Conservation (phyloP, 768 basidiomycete species). For the Podaxis carcinomalis region DNA sequence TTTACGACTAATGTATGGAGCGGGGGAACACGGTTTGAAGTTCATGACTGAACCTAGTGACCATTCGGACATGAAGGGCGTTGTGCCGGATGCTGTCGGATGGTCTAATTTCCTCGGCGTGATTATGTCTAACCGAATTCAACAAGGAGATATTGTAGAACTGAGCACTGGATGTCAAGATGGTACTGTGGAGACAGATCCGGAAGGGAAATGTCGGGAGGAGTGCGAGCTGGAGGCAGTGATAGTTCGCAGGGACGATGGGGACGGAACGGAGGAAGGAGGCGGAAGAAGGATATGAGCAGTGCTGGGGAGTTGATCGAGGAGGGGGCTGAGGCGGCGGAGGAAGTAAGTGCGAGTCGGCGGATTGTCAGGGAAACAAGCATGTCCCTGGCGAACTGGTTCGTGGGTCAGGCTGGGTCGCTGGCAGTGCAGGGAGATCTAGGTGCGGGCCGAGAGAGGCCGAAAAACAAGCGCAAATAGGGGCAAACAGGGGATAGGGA, state of each 20-base stretch:
- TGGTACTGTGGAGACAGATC: no score
- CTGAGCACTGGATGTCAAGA: no score
- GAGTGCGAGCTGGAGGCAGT: background rate
- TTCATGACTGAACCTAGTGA: background rate
- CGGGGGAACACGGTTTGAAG: background rate
- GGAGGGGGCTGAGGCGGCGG: background rate
- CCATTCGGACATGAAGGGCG: background rate
- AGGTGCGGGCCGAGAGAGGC: constrained; percentile 2
- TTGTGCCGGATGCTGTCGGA: background rate
- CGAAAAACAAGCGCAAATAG: constrained; percentile 1
- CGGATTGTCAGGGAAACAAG: background rate
- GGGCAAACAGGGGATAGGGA: background rate
- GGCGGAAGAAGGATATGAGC: background rate
- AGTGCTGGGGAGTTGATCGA: background rate
- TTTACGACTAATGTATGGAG: background rate
- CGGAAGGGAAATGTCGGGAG: background rate
- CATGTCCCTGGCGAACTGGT: background rate
- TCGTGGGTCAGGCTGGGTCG: background rate
- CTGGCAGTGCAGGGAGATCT: constrained; percentile 1
- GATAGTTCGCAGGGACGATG: constrained; percentile 1
- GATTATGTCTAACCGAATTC: background rate
- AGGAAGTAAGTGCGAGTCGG: background rate
- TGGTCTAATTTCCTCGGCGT: background rate
- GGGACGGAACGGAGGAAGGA: background rate
- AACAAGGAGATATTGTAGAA: no score